Evolutionary conservation across 257 asterid genomes (phyloP).

Genomic region (Scutellaria minor): DNA sequence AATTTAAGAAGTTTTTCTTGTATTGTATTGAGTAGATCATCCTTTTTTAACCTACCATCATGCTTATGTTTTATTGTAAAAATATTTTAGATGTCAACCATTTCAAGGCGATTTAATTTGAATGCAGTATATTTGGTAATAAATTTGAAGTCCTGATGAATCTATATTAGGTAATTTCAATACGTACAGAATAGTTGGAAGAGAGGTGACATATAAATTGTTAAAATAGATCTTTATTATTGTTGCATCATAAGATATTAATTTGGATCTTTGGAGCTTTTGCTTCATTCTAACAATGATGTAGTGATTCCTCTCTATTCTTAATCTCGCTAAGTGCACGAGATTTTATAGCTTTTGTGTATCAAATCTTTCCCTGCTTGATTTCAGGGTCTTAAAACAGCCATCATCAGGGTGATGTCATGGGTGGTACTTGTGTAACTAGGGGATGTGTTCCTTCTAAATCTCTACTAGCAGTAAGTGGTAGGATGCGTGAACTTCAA

Average conservation of each 20-base stretch:
- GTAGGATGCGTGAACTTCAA: constrained; percentile 67
- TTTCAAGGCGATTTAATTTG: constrained; percentile 9
- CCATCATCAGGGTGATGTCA: constrained; percentile 79
- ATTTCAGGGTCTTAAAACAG: constrained; percentile 81
- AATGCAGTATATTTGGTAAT: not conserved
- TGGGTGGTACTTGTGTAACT: constrained; percentile 90
- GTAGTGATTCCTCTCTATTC: constrained; percentile 1
- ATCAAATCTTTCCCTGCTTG: constrained; percentile 32
- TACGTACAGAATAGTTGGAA: not conserved
- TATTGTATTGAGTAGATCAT: no score
- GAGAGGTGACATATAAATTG: not conserved
- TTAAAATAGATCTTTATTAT: not conserved
- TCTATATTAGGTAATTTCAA: not conserved
- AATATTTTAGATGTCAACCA: not conserved
- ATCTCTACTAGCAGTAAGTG: constrained; percentile 70
- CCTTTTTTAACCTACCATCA: no score
- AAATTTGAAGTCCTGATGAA: not conserved
- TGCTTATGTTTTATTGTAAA: not conserved
- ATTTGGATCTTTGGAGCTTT: not conserved
- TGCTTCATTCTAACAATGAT: not conserved
- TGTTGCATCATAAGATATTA: constrained; percentile 8
- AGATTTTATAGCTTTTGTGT: constrained; percentile 29
- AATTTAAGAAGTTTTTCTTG: no score
- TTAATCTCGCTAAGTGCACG: not conserved
- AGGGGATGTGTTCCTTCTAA: constrained; percentile 94